Percentiles rank a stretch among this genome's conserved stretches.
These are phyloP conservation scores for Drechslerella coelobrocha DNA, from an alignment of 2,329 filamentous ascomycete species.

Conservation along the genomic window DNA sequence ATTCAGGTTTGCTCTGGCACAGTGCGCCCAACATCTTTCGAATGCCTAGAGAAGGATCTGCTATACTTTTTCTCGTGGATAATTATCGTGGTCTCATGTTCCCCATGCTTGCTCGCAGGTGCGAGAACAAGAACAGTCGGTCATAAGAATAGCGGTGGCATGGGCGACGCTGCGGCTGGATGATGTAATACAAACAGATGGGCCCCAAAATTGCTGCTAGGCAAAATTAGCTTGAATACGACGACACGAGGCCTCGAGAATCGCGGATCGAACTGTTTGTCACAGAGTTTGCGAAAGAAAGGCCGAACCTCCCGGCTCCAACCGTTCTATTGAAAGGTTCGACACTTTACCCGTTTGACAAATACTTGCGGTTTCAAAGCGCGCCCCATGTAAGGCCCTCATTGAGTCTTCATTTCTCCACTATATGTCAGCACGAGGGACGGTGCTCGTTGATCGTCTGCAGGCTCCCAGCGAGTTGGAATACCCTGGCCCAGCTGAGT, in stretches of 20 bases:
- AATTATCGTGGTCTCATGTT: neutral
- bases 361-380: slow-evolving; percentile 8
- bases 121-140: too few relatives aligned
- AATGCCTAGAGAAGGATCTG: slow-evolving; percentile 22
- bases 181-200: slow-evolving; percentile 5
- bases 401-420: neutral
- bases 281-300: too few relatives aligned
- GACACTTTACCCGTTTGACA: slow-evolving; percentile 7
- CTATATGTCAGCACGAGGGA: too few relatives aligned
- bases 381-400: neutral
- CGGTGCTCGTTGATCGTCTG: too few relatives aligned
- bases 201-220: too few relatives aligned
- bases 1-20: too few relatives aligned
- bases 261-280: too few relatives aligned
- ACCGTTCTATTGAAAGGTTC: too few relatives aligned
- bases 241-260: too few relatives aligned
- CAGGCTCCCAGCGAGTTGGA: neutral
- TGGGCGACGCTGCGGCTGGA: neutral
- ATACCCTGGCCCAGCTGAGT: slow-evolving; percentile 42
- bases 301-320: too few relatives aligned
- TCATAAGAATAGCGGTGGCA: neutral
- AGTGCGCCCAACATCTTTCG: too few relatives aligned
- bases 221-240: too few relatives aligned
- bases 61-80: neutral
- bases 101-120: slow-evolving; percentile 2